Conservation (phyloP, 352 stramenopile genomes). For the Phytopythium sindhum region DNA sequence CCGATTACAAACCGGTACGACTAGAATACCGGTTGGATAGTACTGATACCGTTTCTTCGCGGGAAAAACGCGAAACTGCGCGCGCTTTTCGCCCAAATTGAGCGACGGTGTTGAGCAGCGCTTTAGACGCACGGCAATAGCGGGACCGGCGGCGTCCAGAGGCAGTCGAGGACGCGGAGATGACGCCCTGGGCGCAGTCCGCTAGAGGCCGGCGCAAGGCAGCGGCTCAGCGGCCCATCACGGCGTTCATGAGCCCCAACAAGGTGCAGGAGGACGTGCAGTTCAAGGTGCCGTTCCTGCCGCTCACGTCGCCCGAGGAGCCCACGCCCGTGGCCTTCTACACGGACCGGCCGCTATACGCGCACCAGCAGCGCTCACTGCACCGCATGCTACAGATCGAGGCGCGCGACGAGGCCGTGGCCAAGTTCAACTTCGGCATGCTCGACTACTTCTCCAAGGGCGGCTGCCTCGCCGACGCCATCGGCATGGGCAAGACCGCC, state of each 20-base stretch:
- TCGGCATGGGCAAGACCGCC: slow-evolving; percentile 84
- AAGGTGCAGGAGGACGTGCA: slow-evolving; percentile 57
- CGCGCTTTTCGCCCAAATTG: neutral
- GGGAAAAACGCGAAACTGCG: neutral
- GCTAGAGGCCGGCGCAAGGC: neutral
- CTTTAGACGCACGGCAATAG: neutral
- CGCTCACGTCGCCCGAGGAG: slow-evolving; percentile 60
- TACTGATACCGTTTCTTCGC: neutral
- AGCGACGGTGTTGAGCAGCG: neutral
- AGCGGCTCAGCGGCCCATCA: slow-evolving; percentile 49
- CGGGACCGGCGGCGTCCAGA: too few species aligned
- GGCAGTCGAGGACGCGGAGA: too few species aligned
- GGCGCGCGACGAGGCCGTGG: slow-evolving; percentile 50
- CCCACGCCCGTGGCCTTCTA: slow-evolving; percentile 58
- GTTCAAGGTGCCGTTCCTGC: slow-evolving; percentile 84
- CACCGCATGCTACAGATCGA: slow-evolving; percentile 86
- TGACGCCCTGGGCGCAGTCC: neutral
- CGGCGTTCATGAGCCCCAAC: slow-evolving; percentile 42
- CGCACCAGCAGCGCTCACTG: slow-evolving; percentile 79
- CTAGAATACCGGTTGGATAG: neutral
- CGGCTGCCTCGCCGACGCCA: slow-evolving; percentile 70
- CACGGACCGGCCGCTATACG: slow-evolving; percentile 49
- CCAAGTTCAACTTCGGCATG: slow-evolving; percentile 73
- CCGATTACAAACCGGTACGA: neutral
- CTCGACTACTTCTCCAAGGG: slow-evolving; percentile 69